Base-by-base conservation (phyloP, 164 flowering plant species). In the Cinnamomum micranthum region DNA sequence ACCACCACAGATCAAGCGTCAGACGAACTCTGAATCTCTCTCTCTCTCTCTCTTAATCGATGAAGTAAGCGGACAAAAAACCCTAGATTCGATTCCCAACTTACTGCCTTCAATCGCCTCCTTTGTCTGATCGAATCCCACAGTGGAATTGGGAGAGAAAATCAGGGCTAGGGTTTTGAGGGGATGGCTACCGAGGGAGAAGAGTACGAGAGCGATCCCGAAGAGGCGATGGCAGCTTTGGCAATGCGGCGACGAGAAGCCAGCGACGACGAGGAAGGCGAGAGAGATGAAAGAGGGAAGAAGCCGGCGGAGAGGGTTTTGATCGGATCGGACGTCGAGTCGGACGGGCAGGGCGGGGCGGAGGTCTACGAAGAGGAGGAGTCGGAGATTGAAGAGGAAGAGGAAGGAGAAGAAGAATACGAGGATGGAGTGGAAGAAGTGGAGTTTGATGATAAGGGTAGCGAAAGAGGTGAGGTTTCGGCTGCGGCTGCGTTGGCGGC, bases 121-220 rank as follows among this genome's bases (percentile, higher is more conserved):
- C 20, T 55, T 55, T 55, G 7, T 55, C 60, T 55, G 20, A 55
- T 15, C n/a, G n/a, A 55, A 69, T 19, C 24, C 52, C 15, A 1
- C 69, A 17, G 27, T 27, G 63, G 1, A 25, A n/a, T 14, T 50
- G 65, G 12, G 68, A 58, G 58, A 10, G 59, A 52, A 27, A 66
- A 68, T 68, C 59, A 58, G 68, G 59, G 55, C 59, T 60, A 64
- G 68, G 77, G 69, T 75, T 62, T 75, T 50, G 71, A 31, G 50
- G 58, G 27, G 71, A 71, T 31, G 41, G 73, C 70, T n/a, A 83
- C 63, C 14, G 89, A 71, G 6, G 60, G 60, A 55, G 92, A 85
- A 47, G 89, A 90, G 80, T 93, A 91, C 73, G 98, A 92, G 87
- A 94, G 98, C 72, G 99, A 96, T 91, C 97, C 94, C 2, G 99